These are phyloP conservation scores for Zymoseptoria crescenta DNA, from an alignment of 2,329 filamentous ascomycete species.

Conservation along the genomic window DNA sequence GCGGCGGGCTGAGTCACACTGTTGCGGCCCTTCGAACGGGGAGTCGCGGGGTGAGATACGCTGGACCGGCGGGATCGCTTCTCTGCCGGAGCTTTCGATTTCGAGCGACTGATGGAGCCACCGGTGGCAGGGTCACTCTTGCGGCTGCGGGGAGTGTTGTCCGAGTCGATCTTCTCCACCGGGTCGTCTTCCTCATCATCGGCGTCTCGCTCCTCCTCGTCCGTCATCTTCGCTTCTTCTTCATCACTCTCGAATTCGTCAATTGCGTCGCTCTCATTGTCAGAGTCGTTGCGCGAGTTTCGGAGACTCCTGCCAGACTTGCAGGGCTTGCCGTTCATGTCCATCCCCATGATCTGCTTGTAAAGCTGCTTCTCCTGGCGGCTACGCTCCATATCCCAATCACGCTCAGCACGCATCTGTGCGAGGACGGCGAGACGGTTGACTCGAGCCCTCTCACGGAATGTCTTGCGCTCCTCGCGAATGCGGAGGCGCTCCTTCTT, in stretches of 20 bases:
- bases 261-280: conserved; percentile 7
- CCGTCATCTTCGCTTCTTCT: conserved; percentile 5
- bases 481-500: conserved; percentile 9
- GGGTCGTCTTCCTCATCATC: conserved; percentile 2
- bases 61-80: background rate
- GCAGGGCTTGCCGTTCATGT: conserved; percentile 5
- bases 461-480: conserved; percentile 12
- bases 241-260: conserved; percentile 10
- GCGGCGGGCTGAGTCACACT: conserved; percentile 1
- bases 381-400: conserved; percentile 14
- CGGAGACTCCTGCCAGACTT: background rate
- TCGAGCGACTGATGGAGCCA: conserved; percentile 1
- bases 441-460: conserved; percentile 4
- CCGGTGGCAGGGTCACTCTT: conserved; percentile 4
- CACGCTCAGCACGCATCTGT: conserved; percentile 12
- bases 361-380: conserved; percentile 15
- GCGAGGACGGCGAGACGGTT: conserved; percentile 5
- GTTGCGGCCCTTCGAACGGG: background rate
- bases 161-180: background rate
- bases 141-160: background rate
- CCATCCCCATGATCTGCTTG: conserved; percentile 13
- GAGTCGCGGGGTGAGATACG: background rate
- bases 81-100: background rate
- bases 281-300: conserved; percentile 8
- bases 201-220: conserved; percentile 2